phyloP scores from a whole-genome alignment of 192 early-diverging fungal genomes.

The Chytriomyces confervae region DNA sequence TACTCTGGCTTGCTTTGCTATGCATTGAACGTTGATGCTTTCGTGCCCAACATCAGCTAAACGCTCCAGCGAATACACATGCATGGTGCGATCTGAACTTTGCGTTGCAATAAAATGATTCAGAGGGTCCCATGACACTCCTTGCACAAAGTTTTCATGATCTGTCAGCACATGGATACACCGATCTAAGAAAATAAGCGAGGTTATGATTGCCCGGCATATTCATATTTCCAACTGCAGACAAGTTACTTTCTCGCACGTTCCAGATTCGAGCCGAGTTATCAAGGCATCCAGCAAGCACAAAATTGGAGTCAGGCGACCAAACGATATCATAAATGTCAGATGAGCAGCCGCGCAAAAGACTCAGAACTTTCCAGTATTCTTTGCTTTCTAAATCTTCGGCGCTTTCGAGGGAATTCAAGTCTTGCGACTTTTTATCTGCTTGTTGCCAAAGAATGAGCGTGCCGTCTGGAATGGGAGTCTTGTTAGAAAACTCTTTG shows the following conservation, averaged over 20 bases:
- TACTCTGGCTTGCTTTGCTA: too few relatives aligned
- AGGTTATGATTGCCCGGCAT: slow-evolving; percentile 1
- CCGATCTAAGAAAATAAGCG: slow-evolving; percentile 47
- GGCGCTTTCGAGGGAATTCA: slow-evolving; percentile 17
- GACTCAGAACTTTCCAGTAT: slow-evolving; percentile 68
- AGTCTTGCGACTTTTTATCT: slow-evolving; percentile 52
- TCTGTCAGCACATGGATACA: slow-evolving; percentile 74
- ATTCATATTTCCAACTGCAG: background rate
- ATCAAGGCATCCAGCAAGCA: slow-evolving; percentile 87
- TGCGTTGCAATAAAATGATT: slow-evolving; percentile 87
- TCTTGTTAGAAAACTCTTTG: slow-evolving; percentile 8
- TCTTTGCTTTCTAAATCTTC: slow-evolving; percentile 68
- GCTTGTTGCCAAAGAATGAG: slow-evolving; percentile 84
- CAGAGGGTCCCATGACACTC: slow-evolving; percentile 94
- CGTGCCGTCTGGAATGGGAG: slow-evolving; percentile 67
- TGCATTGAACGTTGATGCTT: too few relatives aligned
- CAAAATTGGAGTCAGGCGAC: slow-evolving; percentile 83
- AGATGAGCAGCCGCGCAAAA: slow-evolving; percentile 67
- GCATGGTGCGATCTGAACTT: slow-evolving; percentile 82
- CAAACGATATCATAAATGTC: slow-evolving; percentile 94
- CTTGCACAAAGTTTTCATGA: slow-evolving; percentile 95
- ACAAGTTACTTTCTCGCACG: slow-evolving; percentile 66
- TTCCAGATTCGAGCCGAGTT: slow-evolving; percentile 88
- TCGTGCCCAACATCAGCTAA: too few relatives aligned
- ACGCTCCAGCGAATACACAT: background rate